These are phyloP conservation scores for Saxophila tyrrhenica DNA, from an alignment of 495 filamentous ascomycete genomes.

Conservation along the genomic window DNA sequence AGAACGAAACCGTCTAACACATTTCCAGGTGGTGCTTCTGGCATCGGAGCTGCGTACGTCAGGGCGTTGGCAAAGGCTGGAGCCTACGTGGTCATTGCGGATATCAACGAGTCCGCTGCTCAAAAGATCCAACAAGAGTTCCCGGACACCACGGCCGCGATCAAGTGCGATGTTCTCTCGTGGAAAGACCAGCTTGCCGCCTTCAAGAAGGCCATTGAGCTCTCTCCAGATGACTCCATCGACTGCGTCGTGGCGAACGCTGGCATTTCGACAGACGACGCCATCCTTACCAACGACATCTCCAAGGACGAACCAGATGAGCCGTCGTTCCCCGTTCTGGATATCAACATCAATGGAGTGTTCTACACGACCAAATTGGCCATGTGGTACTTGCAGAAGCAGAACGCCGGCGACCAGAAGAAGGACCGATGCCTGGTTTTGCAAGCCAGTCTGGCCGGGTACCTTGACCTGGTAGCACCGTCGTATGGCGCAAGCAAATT, in stretches of 20 bases:
- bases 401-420: slow-evolving; percentile 20
- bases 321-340: slow-evolving; percentile 43
- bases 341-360: slow-evolving; percentile 52
- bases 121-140: slow-evolving; percentile 20
- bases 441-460: slow-evolving; percentile 27
- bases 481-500: neutral
- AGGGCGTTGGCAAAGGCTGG: slow-evolving; percentile 24
- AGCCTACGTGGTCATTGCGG: slow-evolving; percentile 25
- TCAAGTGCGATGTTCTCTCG: slow-evolving; percentile 44
- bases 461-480: neutral
- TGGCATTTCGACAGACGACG: slow-evolving; percentile 40
- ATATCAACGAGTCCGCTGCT: slow-evolving; percentile 24
- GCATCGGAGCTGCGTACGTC: slow-evolving; percentile 29
- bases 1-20: neutral
- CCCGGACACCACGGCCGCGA: slow-evolving; percentile 28
- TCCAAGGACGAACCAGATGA: slow-evolving; percentile 36
- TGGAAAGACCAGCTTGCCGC: slow-evolving; percentile 50
- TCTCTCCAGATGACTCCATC: slow-evolving; percentile 43
- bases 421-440: slow-evolving; percentile 42
- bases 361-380: slow-evolving; percentile 54
- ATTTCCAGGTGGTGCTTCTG: slow-evolving; percentile 20
- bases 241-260: slow-evolving; percentile 58
- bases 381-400: slow-evolving; percentile 41
- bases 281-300: slow-evolving; percentile 29
- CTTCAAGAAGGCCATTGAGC: slow-evolving; percentile 40